phyloP scores from a whole-genome alignment of 768 basidiomycete genomes.

The Hygrocybe punicea region DNA sequence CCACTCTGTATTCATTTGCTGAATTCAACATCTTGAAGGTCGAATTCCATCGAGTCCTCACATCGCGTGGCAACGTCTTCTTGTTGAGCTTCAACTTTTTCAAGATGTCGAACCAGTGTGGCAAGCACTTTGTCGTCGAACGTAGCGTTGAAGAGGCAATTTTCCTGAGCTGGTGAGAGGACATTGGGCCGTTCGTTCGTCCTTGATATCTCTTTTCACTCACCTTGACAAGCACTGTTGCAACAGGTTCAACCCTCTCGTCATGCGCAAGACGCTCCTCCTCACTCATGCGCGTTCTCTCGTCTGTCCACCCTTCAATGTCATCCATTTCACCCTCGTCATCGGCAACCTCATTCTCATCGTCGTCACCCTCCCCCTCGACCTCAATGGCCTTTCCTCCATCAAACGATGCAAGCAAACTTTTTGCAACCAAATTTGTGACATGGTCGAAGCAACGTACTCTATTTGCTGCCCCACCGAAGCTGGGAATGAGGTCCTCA shows the following conservation, averaged over 20 bases:
- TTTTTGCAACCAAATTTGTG: constrained; percentile 36
- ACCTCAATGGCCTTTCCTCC: not conserved
- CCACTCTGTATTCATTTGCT: constrained; percentile 24
- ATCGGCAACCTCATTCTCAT: not conserved
- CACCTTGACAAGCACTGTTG: not conserved
- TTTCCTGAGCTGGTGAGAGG: constrained; percentile 20
- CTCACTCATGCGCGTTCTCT: not conserved
- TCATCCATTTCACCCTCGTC: not conserved
- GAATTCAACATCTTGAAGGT: constrained; percentile 15
- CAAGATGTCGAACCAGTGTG: constrained; percentile 22
- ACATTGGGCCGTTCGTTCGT: constrained; percentile 16
- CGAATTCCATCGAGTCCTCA: constrained; percentile 33
- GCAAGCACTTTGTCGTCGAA: not conserved
- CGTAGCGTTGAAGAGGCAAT: not conserved
- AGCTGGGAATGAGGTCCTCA: constrained; percentile 11
- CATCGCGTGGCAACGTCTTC: constrained; percentile 30
- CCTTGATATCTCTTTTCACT: not conserved
- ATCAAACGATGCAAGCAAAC: constrained; percentile 34
- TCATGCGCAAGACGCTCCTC: not conserved
- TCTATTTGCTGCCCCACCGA: constrained; percentile 22
- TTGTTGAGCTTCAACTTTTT: not conserved
- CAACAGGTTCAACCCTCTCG: not conserved
- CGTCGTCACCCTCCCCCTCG: not conserved
- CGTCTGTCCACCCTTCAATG: not conserved
- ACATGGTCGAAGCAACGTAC: constrained; percentile 39